These are phyloP conservation scores for Irineochytrium annulatum DNA, from an alignment of 192 early-diverging fungal genomes.

Conservation along the genomic window DNA sequence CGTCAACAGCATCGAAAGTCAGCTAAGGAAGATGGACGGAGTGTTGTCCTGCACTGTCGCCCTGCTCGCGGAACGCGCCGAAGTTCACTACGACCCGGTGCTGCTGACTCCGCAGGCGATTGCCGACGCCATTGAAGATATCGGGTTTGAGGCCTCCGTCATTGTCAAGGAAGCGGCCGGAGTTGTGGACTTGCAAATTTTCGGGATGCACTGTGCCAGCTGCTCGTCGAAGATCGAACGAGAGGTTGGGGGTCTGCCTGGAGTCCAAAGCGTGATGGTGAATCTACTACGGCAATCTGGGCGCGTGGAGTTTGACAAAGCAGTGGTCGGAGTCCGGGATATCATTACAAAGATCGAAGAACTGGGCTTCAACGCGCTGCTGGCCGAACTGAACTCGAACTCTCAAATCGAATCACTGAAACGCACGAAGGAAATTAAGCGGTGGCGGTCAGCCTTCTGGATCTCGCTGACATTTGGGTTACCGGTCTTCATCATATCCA, in stretches of 20 bases:
- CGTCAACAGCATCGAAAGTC: constrained; percentile 78
- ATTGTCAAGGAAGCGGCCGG: constrained; percentile 48
- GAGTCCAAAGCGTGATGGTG: constrained; percentile 62
- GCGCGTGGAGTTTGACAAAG: constrained; percentile 64
- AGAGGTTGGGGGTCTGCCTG: constrained; percentile 49
- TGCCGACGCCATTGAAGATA: constrained; percentile 60
- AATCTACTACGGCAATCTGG: constrained; percentile 76
- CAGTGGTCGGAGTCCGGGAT: constrained; percentile 63
- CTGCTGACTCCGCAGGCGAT: constrained; percentile 41
- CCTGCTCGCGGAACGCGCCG: constrained; percentile 76
- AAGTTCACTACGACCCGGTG: constrained; percentile 59
- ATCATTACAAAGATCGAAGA: constrained; percentile 78
- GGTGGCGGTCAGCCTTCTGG: constrained; percentile 71
- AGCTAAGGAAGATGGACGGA: constrained; percentile 53
- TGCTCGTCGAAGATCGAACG: constrained; percentile 79
- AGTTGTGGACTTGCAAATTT: constrained; percentile 72
- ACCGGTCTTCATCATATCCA: constrained; percentile 76
- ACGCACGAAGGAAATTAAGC: constrained; percentile 77
- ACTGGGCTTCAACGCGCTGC: constrained; percentile 73
- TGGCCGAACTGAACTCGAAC: constrained; percentile 60
- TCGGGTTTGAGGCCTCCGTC: constrained; percentile 68
- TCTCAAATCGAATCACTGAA: constrained; percentile 84
- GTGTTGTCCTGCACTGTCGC: constrained; percentile 75
- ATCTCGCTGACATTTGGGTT: constrained; percentile 67
- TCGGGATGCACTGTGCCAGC: constrained; percentile 87